Base-by-base conservation (phyloP, 805 yeast species). In the Metschnikowia borealis region DNA sequence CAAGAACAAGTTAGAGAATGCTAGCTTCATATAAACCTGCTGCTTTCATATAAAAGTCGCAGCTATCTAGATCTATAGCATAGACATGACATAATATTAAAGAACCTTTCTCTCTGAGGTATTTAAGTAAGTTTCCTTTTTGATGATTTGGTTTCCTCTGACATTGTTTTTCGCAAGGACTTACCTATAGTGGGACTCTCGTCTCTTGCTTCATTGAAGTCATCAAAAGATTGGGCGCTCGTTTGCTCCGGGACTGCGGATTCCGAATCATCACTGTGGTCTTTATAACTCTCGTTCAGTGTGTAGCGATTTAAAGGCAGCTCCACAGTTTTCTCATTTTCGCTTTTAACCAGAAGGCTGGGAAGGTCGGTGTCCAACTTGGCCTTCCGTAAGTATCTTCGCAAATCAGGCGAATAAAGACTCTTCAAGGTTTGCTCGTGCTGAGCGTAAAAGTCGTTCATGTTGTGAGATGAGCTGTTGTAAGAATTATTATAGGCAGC, bases 361-460 rank as follows among this genome's bases (percentile, higher is more conserved):
- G 32, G 15, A 15, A 18, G 32, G 11, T 53, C 53, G 5, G 39
- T 37, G 5, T 53, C 55, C 34, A 47, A 44, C 13, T 52, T 47
- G 15, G 38, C 38, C 41, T 47, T 49, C 33, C 51, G 43, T 14
- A 47, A 40, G 37, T 50, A 46, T 13, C 58, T 47, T 8, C 54
- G 40, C 41, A 63, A 50, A 44, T 65, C 70, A 5, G 68, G 66
- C 2, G 67, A 62, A 31, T 58, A 54, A 18, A 65, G 57, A 14
- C 53, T 51, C 48, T 60, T 61, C 44, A 61, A 44, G 1, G 57
- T 48, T 10, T 53, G 54, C 23, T 50, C 51, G 8, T 40, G 42
- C 43, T 47, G 55, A 18, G 33, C 46, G 48, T 51, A 51, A 21
- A 50, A 50, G 2, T 58, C 64, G 15, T 59, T 57, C 38, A 64